Evolutionary conservation across 805 yeast species (phyloP), one percentile per base, ranked within the genome.

Genomic region (Saccharomycopsis selenospora): DNA sequence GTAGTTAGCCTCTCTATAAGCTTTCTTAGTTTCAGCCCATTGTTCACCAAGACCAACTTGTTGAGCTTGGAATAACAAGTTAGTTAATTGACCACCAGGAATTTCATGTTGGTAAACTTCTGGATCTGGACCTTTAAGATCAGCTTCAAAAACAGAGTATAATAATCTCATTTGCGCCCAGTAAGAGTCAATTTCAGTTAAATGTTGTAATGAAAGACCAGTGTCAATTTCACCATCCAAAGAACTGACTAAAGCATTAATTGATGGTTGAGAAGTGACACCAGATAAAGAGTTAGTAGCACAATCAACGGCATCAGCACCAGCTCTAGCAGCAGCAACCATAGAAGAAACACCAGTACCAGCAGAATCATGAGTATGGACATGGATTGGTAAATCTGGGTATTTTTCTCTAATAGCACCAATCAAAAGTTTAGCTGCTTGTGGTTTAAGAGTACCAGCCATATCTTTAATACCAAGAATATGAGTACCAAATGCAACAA

Each of bases 81-180:
- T 93, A 55, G 99, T 93, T 69, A 93, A 80, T 73, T 93, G 99
- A 56, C 99, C 99, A 75, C 99, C 99, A 51, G 99, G 99, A 58
- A 93, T 93, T 76, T 93, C 99, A 71, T 93, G 99, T 60, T 82
- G 81, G 70, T 93, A 93, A 50, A 93, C 99, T 69, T 93, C 99
- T 60, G 99, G 98, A 70, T 93, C 99, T 52, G 99, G 98, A 50
- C 99, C 99, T 77, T 93, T 93, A 67, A 93, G 79, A 64, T 93
- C 97, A 48, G 99, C 97, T 70, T 89, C 99, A 69, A 93, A 93
- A 68, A 96, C 89, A 43, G 96, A 86, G 75, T 93, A 93, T 57
- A 93, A 72, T 65, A 93, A 75, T 72, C 99, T 82, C 91, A 93
- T 93, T 73, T 93, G 97, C 44, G 95, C 95, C 99, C 99, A 93